These are phyloP conservation scores for Metarhizium rileyi DNA, from an alignment of 2,329 filamentous ascomycete genomes.

Conservation along the genomic window DNA sequence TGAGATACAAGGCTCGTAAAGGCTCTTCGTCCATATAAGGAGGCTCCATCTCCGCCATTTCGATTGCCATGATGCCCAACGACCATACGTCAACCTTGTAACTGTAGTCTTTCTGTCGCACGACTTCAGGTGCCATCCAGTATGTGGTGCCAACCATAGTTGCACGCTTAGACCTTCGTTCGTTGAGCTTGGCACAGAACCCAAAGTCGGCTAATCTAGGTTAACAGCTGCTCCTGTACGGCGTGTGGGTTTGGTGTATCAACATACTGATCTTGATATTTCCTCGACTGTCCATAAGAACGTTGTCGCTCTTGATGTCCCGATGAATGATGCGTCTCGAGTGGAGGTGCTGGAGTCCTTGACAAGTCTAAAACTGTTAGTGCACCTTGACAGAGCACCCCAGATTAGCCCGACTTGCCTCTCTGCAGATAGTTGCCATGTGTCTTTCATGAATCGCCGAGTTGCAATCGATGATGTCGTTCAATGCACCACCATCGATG, in stretches of 20 bases:
- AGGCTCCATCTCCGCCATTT: slow-evolving; percentile 97
- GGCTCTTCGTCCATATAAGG: slow-evolving; percentile 96
- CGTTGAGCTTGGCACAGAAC: slow-evolving; percentile 95
- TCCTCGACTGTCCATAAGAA: slow-evolving; percentile 81
- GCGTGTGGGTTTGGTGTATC: neutral
- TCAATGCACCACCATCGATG: slow-evolving; percentile 94
- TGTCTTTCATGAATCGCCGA: slow-evolving; percentile 85
- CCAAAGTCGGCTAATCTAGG: slow-evolving; percentile 72
- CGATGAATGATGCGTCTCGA: slow-evolving; percentile 93
- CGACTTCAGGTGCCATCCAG: slow-evolving; percentile 98
- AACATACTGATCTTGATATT: slow-evolving; percentile 91
- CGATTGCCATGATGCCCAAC: slow-evolving; percentile 96
- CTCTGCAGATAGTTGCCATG: slow-evolving; percentile 89
- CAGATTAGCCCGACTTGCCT: slow-evolving; percentile 48
- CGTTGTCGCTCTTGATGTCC: slow-evolving; percentile 98
- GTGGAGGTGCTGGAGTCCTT: slow-evolving; percentile 86
- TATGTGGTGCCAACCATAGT: slow-evolving; percentile 98
- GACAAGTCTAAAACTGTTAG: slow-evolving; percentile 61
- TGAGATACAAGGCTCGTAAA: slow-evolving; percentile 89
- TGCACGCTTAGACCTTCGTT: slow-evolving; percentile 88
- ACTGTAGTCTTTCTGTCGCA: slow-evolving; percentile 97
- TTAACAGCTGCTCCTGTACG: slow-evolving; percentile 14
- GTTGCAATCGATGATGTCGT: slow-evolving; percentile 97
- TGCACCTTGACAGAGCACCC: neutral
- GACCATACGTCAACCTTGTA: slow-evolving; percentile 98